These are phyloP conservation scores for Hirsutella rhossiliensis DNA, from an alignment of 2,329 filamentous ascomycete genomes.

Conservation along the genomic window DNA sequence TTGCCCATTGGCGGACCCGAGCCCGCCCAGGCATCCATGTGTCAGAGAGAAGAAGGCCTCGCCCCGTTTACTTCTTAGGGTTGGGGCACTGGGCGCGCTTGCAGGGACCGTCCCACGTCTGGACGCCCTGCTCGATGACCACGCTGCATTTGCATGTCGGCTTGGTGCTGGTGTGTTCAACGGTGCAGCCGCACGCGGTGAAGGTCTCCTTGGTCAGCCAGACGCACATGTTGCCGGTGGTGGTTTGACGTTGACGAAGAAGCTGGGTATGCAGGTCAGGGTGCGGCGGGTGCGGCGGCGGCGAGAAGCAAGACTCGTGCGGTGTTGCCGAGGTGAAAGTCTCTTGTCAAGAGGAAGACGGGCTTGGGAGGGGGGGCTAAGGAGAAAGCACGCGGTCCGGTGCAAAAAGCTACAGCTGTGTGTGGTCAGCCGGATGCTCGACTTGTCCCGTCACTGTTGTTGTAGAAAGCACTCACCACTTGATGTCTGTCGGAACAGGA, in stretches of 20 bases:
- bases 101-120: constrained; percentile 21
- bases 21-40: not conserved
- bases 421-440: too few relatives aligned
- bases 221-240: constrained; percentile 20
- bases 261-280: not conserved
- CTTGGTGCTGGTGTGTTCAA: constrained; percentile 10
- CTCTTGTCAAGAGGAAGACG: too few relatives aligned
- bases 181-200: constrained; percentile 19
- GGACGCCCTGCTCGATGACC: constrained; percentile 14
- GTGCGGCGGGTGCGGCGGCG: too few relatives aligned
- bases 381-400: too few relatives aligned
- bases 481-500: too few relatives aligned
- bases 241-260: too few relatives aligned
- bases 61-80: constrained; percentile 4
- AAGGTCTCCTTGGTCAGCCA: constrained; percentile 19
- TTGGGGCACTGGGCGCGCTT: constrained; percentile 17
- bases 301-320: too few relatives aligned
- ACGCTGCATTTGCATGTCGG: constrained; percentile 17
- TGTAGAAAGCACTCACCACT: too few relatives aligned
- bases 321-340: too few relatives aligned
- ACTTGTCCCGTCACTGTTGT: too few relatives aligned
- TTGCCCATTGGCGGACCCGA: not conserved
- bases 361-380: too few relatives aligned
- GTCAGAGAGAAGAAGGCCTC: not conserved
- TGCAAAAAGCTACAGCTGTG: too few relatives aligned